A percentile compares a stretch with the other conserved stretches of the same genome.
These are phyloP conservation scores for Wickerhamomyces rabaulensis DNA, from an alignment of 805 yeast species.

Conservation along the genomic window DNA sequence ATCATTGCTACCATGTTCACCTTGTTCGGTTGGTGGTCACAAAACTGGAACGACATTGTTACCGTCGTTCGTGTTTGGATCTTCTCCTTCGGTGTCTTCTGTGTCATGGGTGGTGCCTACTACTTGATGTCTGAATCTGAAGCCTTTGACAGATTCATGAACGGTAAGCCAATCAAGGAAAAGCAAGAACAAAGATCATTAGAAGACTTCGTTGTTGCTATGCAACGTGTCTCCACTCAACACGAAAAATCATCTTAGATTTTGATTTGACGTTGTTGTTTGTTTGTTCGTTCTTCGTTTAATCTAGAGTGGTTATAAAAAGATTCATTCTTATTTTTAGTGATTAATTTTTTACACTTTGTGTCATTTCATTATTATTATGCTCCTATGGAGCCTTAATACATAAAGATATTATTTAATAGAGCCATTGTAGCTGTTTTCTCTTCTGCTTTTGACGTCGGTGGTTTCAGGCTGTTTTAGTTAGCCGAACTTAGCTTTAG, in stretches of 20 bases:
- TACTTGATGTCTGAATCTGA: conserved; percentile 83
- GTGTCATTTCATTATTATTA: not conserved
- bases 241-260: conserved; percentile 70
- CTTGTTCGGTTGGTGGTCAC: conserved; percentile 96
- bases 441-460: not conserved
- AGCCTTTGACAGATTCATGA: conserved; percentile 77
- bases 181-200: conserved; percentile 57
- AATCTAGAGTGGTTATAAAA: not conserved
- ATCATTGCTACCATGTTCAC: conserved; percentile 88
- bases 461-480: not conserved
- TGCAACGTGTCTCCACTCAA: conserved; percentile 87
- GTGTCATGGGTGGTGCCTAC: conserved; percentile 94
- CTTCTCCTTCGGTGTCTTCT: conserved; percentile 96
- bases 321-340: conserved; percentile 1
- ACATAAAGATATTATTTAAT: conserved; percentile 3
- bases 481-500: no score
- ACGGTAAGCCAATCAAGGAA: conserved; percentile 67
- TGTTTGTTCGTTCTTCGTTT: conserved; percentile 2
- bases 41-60: conserved; percentile 94
- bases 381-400: conserved; percentile 1
- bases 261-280: conserved; percentile 2
- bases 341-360: conserved; percentile 2
- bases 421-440: not conserved
- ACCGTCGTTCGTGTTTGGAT: conserved; percentile 92
- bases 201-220: conserved; percentile 80